Evolutionary conservation across 208 protist species (phyloP).

Genomic region (Novymonas esmeraldas): DNA sequence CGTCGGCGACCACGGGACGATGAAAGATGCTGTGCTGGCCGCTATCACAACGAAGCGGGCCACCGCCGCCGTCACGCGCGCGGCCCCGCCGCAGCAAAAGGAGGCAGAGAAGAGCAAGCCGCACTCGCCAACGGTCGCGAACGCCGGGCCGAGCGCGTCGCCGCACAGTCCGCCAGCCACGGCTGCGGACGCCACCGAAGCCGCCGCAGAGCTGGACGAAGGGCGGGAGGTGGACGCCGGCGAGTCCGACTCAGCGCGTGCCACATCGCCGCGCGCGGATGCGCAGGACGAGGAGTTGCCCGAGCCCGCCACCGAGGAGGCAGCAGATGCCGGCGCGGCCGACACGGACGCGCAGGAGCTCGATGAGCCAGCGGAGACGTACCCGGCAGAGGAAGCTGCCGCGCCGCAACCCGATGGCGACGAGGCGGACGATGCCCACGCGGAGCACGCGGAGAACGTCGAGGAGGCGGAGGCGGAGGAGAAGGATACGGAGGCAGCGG

Average conservation of each 20-base stretch:
- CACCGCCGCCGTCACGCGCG: neutral
- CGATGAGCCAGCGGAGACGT: neutral
- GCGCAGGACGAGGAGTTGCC: conserved; percentile 4
- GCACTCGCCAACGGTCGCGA: neutral
- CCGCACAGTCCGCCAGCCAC: neutral
- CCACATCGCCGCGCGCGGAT: neutral
- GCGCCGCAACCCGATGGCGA: neutral
- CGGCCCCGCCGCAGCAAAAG: neutral
- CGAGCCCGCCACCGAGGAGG: neutral
- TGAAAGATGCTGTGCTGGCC: conserved; percentile 29
- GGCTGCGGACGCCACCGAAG: conserved; percentile 6
- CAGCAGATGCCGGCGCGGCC: conserved; percentile 4
- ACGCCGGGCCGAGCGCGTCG: conserved; percentile 1
- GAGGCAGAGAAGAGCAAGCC: conserved; percentile 7
- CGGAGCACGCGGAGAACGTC: conserved; percentile 11
- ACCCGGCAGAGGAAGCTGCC: neutral
- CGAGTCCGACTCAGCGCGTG: neutral
- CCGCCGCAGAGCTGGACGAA: neutral
- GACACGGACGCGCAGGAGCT: conserved; percentile 1
- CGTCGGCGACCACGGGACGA: conserved; percentile 47
- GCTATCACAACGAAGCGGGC: conserved; percentile 14
- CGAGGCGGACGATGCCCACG: neutral
- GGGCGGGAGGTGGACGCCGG: neutral
- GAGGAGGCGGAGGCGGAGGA: conserved; percentile 7
- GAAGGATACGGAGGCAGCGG: neutral